Evolutionary conservation across 805 yeast genomes (phyloP), one percentile per base, ranked within the genome.

Genomic region (Saturnispora mendoncae): DNA sequence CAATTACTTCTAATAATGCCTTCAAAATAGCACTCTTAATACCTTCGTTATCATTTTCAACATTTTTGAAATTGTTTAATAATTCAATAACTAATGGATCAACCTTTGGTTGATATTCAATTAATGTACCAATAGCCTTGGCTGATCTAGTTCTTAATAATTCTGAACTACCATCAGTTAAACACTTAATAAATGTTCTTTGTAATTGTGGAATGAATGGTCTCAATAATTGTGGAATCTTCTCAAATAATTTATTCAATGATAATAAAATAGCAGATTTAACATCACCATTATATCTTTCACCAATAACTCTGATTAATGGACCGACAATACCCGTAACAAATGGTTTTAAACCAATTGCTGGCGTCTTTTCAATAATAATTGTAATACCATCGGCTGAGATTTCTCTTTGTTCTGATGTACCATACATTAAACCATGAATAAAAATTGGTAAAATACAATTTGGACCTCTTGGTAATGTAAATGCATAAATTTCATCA

Each of bases 191-290:
- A 65, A 92, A 92, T 1, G 98, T 92, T 58, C 99, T 76, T 65
- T 92, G 98, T 51, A 92, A 71, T 66, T 92, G 99, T 7, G 99
- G 99, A 62, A 92, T 77, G 60, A 92, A 92, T 13, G 99, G 98
- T 55, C 90, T 76, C 61, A 92, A 71, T 59, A 85, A 84, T 56
- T 82, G 85, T 2, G 98, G 96, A 51, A 90, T 83, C 67, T 86
- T 84, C 19, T 65, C 65, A 54, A 92, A 77, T 56, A 94, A 66
- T 48, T 74, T 74, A 56, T 82, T 83, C 60, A 94, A 72, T 1
- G 97, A 94, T 47, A 72, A 71, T 55, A 92, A 69, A 51, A 94
- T 90, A n/a, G 95, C 95, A 28, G 95, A 80, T 69, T 92, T 92
- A 52, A 92, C 85, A 51, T 87, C 95, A 46, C 94, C 73, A 14